Evolutionary conservation across 306 rosid genomes (phyloP).

Genomic region (Cicer pinnatifidum): DNA sequence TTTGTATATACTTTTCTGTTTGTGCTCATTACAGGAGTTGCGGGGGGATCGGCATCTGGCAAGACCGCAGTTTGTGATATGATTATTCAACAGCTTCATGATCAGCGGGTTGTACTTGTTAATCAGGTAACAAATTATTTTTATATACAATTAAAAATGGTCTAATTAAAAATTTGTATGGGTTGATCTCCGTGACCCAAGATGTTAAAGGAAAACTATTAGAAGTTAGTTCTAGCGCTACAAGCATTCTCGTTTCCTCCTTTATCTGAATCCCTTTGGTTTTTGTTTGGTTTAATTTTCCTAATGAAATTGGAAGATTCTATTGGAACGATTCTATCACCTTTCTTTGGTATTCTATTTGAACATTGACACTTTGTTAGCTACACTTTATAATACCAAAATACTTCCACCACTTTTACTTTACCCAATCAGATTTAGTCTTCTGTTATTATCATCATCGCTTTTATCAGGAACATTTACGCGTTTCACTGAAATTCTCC

Average conservation of each 20-base stretch:
- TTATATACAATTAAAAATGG: background rate
- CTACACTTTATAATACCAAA: slow-evolving; percentile 26
- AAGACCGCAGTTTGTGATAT: slow-evolving; percentile 95
- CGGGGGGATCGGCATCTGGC: slow-evolving; percentile 98
- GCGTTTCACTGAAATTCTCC: background rate
- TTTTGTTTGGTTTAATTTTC: slow-evolving; percentile 19
- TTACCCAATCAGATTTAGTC: slow-evolving; percentile 7
- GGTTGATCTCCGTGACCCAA: slow-evolving; percentile 8
- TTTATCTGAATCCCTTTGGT: background rate
- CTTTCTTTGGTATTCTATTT: slow-evolving; percentile 29
- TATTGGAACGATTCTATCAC: slow-evolving; percentile 18
- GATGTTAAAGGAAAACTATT: slow-evolving; percentile 15
- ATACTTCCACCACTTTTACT: slow-evolving; percentile 12
- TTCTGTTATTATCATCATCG: slow-evolving; percentile 20
- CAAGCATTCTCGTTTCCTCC: slow-evolving; percentile 17
- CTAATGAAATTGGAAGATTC: slow-evolving; percentile 19
- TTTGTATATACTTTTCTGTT: slow-evolving; percentile 18
- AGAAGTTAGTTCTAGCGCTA: background rate
- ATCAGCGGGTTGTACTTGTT: slow-evolving; percentile 94
- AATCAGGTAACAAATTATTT: slow-evolving; percentile 69
- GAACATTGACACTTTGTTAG: slow-evolving; percentile 32
- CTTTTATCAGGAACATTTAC: background rate
- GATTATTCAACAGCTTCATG: slow-evolving; percentile 99
- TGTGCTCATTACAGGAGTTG: slow-evolving; percentile 71
- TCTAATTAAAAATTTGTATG: slow-evolving; percentile 22